A percentile compares a stretch with the other conserved stretches of the same genome.
These are phyloP conservation scores for Tuber melanosporum DNA, from an alignment of 495 filamentous ascomycete species.

Conservation along the genomic window DNA sequence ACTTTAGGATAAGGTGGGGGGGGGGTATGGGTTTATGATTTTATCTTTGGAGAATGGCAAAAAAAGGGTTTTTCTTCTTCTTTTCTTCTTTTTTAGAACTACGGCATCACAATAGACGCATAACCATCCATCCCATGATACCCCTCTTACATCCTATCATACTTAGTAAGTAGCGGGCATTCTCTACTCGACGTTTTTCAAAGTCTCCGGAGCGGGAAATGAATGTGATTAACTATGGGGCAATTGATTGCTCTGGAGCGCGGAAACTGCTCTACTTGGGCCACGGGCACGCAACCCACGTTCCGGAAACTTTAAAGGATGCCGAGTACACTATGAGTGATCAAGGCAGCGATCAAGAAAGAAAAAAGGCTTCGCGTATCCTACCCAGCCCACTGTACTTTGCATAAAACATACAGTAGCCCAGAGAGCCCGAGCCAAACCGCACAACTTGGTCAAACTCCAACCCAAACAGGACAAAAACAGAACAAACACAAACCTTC, in stretches of 20 bases:
- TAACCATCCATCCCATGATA: neutral
- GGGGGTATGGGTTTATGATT: constrained; percentile 7
- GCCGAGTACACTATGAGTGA: neutral
- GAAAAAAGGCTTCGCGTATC: neutral
- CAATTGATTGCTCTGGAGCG: neutral
- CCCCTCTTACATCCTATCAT: neutral
- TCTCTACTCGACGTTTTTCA: neutral
- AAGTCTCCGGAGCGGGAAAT: neutral
- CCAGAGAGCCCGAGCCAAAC: neutral
- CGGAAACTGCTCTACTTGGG: neutral
- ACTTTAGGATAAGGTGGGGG: neutral
- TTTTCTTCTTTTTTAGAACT: neutral
- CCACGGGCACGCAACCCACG: neutral
- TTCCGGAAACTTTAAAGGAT: neutral
- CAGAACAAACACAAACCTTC: neutral
- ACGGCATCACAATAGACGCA: neutral
- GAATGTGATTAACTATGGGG: neutral
- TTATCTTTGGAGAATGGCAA: neutral
- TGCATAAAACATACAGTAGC: neutral
- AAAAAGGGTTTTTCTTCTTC: neutral
- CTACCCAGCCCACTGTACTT: neutral
- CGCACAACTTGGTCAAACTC: neutral
- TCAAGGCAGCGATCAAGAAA: neutral
- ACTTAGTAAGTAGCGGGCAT: neutral
- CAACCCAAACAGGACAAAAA: neutral